These are phyloP conservation scores for Apiotrichum domesticum DNA, from an alignment of 1,284 basidiomycete genomes.

Conservation along the genomic window DNA sequence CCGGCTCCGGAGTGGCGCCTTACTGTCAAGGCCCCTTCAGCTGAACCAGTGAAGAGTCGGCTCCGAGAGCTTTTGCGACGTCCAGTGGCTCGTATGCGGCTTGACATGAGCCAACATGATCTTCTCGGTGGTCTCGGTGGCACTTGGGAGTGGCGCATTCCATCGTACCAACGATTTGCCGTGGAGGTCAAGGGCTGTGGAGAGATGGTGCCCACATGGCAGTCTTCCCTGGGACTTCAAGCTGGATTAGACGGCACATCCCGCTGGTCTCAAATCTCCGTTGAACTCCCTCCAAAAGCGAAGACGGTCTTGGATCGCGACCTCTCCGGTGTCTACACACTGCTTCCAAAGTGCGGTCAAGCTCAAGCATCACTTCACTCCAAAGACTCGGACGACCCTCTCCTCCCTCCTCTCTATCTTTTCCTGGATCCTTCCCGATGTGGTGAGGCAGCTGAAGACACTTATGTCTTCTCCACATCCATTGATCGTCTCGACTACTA, in stretches of 20 bases:
- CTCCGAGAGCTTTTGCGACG: slow-evolving; percentile 66
- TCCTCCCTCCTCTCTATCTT: slow-evolving; percentile 65
- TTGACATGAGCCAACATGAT: slow-evolving; percentile 36
- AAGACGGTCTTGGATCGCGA: slow-evolving; percentile 63
- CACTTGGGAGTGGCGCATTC: slow-evolving; percentile 75
- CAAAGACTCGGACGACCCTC: slow-evolving; percentile 34
- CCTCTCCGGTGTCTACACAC: slow-evolving; percentile 69
- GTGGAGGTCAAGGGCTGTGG: slow-evolving; percentile 63
- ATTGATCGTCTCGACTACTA: slow-evolving; percentile 72
- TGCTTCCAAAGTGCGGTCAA: slow-evolving; percentile 81
- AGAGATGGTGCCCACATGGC: slow-evolving; percentile 75
- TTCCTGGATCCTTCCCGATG: slow-evolving; percentile 78
- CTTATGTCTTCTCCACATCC: slow-evolving; percentile 74
- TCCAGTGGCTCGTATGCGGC: slow-evolving; percentile 70
- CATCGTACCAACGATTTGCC: slow-evolving; percentile 55
- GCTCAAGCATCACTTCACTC: slow-evolving; percentile 75
- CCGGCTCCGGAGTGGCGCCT: slow-evolving; percentile 80
- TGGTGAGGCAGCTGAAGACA: slow-evolving; percentile 63
- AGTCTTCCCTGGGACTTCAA: slow-evolving; percentile 70
- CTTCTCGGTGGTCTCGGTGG: slow-evolving; percentile 56
- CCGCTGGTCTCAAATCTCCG: slow-evolving; percentile 62
- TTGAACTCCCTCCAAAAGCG: slow-evolving; percentile 56
- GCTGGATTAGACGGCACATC: slow-evolving; percentile 61
- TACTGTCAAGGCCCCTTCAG: slow-evolving; percentile 62
- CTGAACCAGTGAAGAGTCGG: slow-evolving; percentile 70